These are phyloP conservation scores for Lagenidium giganteum DNA, from an alignment of 352 stramenopile genomes.

Conservation along the genomic window DNA sequence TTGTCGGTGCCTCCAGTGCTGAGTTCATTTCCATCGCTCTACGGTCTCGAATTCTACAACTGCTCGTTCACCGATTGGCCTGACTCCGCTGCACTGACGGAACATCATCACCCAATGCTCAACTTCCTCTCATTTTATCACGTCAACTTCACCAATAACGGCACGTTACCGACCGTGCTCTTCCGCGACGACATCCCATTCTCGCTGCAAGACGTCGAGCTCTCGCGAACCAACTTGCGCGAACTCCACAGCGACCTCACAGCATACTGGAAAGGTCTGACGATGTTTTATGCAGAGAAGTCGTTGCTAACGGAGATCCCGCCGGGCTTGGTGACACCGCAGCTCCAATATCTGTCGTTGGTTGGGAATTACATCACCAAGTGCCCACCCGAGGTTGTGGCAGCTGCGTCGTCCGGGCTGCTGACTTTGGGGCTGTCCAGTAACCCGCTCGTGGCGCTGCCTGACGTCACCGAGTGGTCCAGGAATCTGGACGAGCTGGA, in stretches of 20 bases:
- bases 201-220: conserved; percentile 8
- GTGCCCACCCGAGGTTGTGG: conserved; percentile 1
- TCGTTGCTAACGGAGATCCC: not conserved
- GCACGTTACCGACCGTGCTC: not conserved
- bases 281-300: conserved; percentile 8
- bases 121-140: conserved; percentile 3
- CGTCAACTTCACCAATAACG: conserved; percentile 1
- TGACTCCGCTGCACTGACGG: not conserved
- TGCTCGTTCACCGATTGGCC: conserved; percentile 11
- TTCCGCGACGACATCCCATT: not conserved
- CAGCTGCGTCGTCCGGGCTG: not conserved
- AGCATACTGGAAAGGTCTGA: not conserved
- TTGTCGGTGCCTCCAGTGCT: conserved; percentile 1
- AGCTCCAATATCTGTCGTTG: conserved; percentile 6
- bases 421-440: not conserved
- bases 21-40: conserved; percentile 4
- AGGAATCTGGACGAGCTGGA: not conserved
- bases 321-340: not conserved
- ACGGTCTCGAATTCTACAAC: conserved; percentile 15
- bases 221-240: conserved; percentile 6
- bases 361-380: conserved; percentile 2
- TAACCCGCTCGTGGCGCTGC: conserved; percentile 3
- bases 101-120: not conserved
- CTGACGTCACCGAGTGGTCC: not conserved
- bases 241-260: not conserved